Conservation (phyloP, 192 early-diverging fungal genomes). For the Pilobolus umbonatus region DNA sequence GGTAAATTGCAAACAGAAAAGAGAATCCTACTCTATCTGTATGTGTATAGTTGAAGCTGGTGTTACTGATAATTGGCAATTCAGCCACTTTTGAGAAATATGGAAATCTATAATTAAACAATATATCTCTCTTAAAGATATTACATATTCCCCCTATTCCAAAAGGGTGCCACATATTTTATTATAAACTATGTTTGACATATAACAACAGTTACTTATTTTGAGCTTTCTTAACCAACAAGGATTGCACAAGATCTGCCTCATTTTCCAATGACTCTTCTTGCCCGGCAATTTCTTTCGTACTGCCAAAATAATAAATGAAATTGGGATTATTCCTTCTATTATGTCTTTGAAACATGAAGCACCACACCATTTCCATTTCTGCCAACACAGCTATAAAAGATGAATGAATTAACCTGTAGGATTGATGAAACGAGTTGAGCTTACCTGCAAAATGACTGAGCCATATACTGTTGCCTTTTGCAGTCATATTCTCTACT, state of each 20-base stretch:
- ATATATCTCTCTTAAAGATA: not conserved
- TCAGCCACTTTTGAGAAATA: not conserved
- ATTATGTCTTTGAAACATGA: not conserved
- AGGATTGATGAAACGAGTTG: too few relatives aligned
- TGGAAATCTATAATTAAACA: not conserved
- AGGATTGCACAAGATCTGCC: too few relatives aligned
- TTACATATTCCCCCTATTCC: not conserved
- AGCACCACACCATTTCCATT: not conserved
- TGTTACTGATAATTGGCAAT: too few relatives aligned
- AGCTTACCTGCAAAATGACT: not conserved
- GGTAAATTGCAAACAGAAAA: too few relatives aligned
- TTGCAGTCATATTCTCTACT: not conserved
- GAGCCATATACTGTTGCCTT: not conserved
- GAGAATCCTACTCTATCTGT: too few relatives aligned
- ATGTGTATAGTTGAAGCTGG: too few relatives aligned
- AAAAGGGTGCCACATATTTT: not conserved
- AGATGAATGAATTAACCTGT: too few relatives aligned
- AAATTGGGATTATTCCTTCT: not conserved
- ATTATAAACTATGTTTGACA: not conserved
- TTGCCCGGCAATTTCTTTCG: not conserved
- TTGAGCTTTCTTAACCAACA: too few relatives aligned
- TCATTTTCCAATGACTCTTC: not conserved
- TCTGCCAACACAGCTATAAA: not conserved
- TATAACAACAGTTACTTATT: too few relatives aligned
- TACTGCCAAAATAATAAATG: not conserved